Evolutionary conservation across 192 early-diverging fungal genomes (phyloP), one percentile per base, ranked within the genome.

Genomic region (Mortierella claussenii): DNA sequence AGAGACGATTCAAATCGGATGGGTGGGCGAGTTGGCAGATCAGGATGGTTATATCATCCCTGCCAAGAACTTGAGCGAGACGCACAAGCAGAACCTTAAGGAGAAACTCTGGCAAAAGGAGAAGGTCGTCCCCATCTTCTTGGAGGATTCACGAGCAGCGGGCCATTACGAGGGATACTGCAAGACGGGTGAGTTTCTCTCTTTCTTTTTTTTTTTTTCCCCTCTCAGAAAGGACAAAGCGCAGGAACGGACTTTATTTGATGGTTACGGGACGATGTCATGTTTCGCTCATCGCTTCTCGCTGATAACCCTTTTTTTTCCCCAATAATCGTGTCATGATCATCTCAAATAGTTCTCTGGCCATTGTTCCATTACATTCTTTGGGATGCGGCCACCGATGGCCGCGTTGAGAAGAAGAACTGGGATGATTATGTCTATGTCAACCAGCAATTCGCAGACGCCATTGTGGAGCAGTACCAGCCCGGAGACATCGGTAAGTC

Each of bases 141-240:
- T 98, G 33, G 87, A 91, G 55, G 88, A 92, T 20, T 69, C 83
- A 24, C 82, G 81, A 27, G 90, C 94, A 26, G 64, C 82, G 47
- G 91, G 87, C 42, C 96, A 98, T 79, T 99, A 99, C 69, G 97
- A 97, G 56, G 97, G 97, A 1, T 99, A 96, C 80, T 97, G 96
- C 85, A 99, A 99, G 85, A 84, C 87, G 55, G 90, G 93, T 93
- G 82, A 59, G 61, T 37, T n/a, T n/a, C n/a, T n/a, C n/a, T n/a
- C n/a, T n/a, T n/a, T n/a, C n/a, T n/a, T n/a, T n/a, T n/a, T n/a
- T n/a, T n/a, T n/a, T n/a, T n/a, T n/a, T n/a, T n/a, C n/a, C n/a
- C n/a, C n/a, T n/a, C n/a, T n/a, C n/a, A n/a, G n/a, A n/a, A n/a
- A n/a, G n/a, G n/a, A n/a, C n/a, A n/a, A n/a, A n/a, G n/a, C n/a